Evolutionary conservation across 2,329 filamentous ascomycete species (phyloP).

Genomic region (Phyllachora maydis): DNA sequence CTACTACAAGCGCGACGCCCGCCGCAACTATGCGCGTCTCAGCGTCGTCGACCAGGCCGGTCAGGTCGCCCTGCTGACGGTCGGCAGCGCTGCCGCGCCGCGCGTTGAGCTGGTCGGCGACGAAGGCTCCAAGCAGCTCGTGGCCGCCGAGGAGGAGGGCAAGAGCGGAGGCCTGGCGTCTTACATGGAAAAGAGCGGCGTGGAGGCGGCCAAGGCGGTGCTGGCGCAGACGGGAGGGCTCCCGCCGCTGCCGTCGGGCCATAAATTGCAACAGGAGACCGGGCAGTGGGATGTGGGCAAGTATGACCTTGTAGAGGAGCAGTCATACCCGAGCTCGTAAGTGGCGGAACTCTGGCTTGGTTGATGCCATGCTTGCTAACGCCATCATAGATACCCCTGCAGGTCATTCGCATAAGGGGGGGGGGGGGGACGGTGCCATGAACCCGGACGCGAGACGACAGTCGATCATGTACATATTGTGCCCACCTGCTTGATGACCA

Average conservation of each 20-base stretch:
- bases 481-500: too few relatives aligned
- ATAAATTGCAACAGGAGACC: constrained; percentile 27
- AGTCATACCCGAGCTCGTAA: constrained; percentile 51
- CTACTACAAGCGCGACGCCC: constrained; percentile 87
- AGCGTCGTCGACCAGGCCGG: constrained; percentile 70
- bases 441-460: too few relatives aligned
- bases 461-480: too few relatives aligned
- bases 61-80: constrained; percentile 62
- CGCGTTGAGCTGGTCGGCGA: constrained; percentile 63
- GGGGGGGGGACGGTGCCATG: too few relatives aligned
- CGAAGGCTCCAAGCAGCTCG: constrained; percentile 40
- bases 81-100: constrained; percentile 64
- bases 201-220: constrained; percentile 30
- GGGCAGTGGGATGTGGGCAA: constrained; percentile 46
- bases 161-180: constrained; percentile 50
- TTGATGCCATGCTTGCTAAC: constrained; percentile 8
- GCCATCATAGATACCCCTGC: constrained; percentile 37
- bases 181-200: constrained; percentile 41
- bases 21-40: constrained; percentile 62
- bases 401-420: constrained; percentile 31
- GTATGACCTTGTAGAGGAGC: constrained; percentile 41
- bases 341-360: constrained; percentile 13
- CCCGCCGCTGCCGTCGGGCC: constrained; percentile 69
- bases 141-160: constrained; percentile 56
- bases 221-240: constrained; percentile 46